Percentiles rank a stretch among this genome's conserved stretches.
These are phyloP conservation scores for Diplosphaera chodatii DNA, from an alignment of 139 green algal genomes.

Conservation along the genomic window DNA sequence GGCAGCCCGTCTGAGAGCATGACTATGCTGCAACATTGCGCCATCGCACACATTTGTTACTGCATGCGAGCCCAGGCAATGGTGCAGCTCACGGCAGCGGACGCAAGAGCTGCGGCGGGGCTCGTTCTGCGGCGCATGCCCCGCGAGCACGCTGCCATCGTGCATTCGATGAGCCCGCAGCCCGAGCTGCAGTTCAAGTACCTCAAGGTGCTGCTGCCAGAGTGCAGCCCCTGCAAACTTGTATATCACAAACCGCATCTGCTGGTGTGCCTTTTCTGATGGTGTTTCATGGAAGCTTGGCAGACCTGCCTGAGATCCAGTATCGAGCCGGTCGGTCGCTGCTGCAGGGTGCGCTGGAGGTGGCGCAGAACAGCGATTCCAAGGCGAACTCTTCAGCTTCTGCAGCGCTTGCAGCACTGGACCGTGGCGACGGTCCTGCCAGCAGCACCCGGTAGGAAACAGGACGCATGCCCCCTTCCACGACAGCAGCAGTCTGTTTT, in stretches of 20 bases:
- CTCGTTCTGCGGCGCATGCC: constrained; percentile 29
- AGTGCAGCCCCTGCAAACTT: no score
- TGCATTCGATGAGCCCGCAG: constrained; percentile 12
- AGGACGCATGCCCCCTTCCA: no score
- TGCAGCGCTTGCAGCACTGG: not conserved
- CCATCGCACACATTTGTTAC: no score
- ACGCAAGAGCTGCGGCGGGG: not conserved
- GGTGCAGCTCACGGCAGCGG: not conserved
- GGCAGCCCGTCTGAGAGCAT: no score
- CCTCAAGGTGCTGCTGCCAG: constrained; percentile 2
- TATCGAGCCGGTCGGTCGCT: no score
- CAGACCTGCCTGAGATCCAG: no score
- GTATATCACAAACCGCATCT: no score
- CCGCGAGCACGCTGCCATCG: constrained; percentile 19
- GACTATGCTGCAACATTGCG: no score
- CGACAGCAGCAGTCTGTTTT: no score
- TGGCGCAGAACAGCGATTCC: not conserved
- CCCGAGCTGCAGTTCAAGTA: constrained; percentile 35
- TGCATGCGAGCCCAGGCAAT: not conserved
- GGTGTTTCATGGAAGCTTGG: no score
- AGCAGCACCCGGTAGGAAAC: not conserved
- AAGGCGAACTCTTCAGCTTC: not conserved
- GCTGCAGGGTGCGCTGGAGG: constrained; percentile 11
- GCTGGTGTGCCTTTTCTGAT: no score
- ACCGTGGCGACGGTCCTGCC: not conserved